Percentiles rank a stretch among this genome's conserved stretches.
phyloP scores from a whole-genome alignment of 108 stramenopile species.

The Seminavis robusta region DNA sequence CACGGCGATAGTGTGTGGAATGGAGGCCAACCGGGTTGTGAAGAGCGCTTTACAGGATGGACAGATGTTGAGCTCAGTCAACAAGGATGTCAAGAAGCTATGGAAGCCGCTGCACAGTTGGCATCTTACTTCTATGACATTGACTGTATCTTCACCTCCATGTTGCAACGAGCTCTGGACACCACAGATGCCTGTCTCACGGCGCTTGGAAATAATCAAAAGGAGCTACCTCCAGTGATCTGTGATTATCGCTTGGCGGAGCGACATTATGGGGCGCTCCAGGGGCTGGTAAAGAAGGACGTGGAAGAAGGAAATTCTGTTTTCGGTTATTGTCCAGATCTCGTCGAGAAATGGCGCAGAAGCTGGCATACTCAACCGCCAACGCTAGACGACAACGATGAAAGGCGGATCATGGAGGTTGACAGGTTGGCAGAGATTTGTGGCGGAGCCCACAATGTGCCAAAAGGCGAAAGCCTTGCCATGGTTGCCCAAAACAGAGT shows the following conservation, averaged over 20 bases:
- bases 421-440: slow-evolving; percentile 29
- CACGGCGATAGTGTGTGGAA: slow-evolving; percentile 71
- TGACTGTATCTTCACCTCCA: slow-evolving; percentile 54
- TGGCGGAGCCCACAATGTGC: slow-evolving; percentile 42
- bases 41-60: slow-evolving; percentile 71
- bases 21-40: slow-evolving; percentile 43
- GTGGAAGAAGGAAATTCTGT: slow-evolving; percentile 40
- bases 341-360: slow-evolving; percentile 41
- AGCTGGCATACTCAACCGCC: slow-evolving; percentile 58
- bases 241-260: slow-evolving; percentile 37
- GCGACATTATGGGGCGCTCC: too few relatives aligned
- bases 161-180: slow-evolving; percentile 40
- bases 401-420: slow-evolving; percentile 38
- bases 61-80: slow-evolving; percentile 49
- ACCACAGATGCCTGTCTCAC: slow-evolving; percentile 54
- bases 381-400: slow-evolving; percentile 36
- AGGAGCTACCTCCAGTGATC: slow-evolving; percentile 44
- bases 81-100: slow-evolving; percentile 45
- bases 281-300: too few relatives aligned
- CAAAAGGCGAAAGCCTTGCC: slow-evolving; percentile 46
- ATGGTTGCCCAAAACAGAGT: slow-evolving; percentile 49
- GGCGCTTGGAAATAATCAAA: slow-evolving; percentile 40
- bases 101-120: slow-evolving; percentile 28
- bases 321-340: slow-evolving; percentile 35
- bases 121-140: slow-evolving; percentile 22